A percentile compares a stretch with the other conserved stretches of the same genome.
Evolutionary conservation across 306 rosid genomes (phyloP).

Genomic region (Quercus suber): DNA sequence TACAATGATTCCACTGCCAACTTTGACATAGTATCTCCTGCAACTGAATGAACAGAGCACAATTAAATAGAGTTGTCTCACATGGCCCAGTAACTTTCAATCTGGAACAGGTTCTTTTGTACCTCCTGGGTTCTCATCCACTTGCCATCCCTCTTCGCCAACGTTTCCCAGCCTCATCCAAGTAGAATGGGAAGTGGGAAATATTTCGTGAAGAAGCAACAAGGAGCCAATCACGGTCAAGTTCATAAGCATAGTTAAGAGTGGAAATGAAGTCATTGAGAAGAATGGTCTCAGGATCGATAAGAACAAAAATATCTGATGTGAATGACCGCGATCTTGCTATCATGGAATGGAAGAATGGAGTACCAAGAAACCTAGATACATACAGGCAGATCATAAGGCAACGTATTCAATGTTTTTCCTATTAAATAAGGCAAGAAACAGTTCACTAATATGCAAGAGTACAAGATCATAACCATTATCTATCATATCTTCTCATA

Average conservation of each 20-base stretch:
- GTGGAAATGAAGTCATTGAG: constrained; percentile 70
- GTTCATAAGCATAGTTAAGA: constrained; percentile 49
- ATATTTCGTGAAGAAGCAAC: constrained; percentile 65
- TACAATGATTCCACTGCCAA: constrained; percentile 49
- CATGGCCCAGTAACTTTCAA: constrained; percentile 11
- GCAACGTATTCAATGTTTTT: constrained; percentile 1
- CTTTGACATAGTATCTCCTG: constrained; percentile 48
- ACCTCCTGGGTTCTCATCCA: constrained; percentile 52
- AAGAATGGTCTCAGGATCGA: constrained; percentile 68
- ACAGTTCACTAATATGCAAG: not conserved
- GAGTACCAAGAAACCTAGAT: constrained; percentile 87
- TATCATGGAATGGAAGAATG: constrained; percentile 88
- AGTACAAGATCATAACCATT: not conserved
- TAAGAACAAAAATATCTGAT: constrained; percentile 60
- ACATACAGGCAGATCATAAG: constrained; percentile 29
- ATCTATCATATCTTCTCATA: not conserved
- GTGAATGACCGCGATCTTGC: constrained; percentile 50
- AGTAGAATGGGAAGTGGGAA: constrained; percentile 55
- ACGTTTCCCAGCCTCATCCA: constrained; percentile 48
- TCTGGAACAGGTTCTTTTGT: constrained; percentile 28
- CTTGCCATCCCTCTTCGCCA: constrained; percentile 45
- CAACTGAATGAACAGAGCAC: constrained; percentile 41
- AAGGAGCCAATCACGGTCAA: constrained; percentile 79
- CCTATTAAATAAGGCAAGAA: not conserved
- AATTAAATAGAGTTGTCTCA: constrained; percentile 24